Evolutionary conservation across 2,329 filamentous ascomycete genomes (phyloP).

Genomic region (Xylaria hypoxylon): DNA sequence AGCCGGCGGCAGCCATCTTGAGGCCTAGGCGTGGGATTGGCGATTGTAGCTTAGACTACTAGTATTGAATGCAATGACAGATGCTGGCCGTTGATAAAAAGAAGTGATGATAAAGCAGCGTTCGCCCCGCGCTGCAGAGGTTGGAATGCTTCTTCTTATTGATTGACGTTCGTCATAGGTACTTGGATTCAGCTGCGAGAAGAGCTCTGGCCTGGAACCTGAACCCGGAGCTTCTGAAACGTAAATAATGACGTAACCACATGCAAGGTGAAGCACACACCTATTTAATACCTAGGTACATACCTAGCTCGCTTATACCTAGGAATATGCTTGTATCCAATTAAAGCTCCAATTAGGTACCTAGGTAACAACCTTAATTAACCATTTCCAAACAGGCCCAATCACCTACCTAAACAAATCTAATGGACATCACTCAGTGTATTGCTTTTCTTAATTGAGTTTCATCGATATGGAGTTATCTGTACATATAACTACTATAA

Average conservation of each 20-base stretch:
- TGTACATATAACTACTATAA: no score
- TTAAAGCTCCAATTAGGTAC: not conserved
- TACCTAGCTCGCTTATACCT: not conserved
- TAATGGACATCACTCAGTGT: no score
- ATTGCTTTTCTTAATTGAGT: not conserved
- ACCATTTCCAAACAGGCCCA: no score
- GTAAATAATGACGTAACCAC: constrained; percentile 30
- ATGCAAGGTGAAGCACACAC: not conserved
- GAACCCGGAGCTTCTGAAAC: constrained; percentile 20
- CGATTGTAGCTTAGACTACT: constrained; percentile 4
- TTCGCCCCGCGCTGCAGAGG: constrained; percentile 29
- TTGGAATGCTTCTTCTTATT: constrained; percentile 37
- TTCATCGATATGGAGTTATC: no score
- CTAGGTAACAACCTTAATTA: no score
- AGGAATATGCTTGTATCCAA: not conserved
- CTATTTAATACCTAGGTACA: no score
- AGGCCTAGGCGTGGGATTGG: not conserved
- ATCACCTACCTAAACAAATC: no score
- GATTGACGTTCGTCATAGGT: constrained; percentile 12
- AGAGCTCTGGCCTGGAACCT: not conserved
- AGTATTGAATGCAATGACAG: not conserved
- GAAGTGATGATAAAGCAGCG: constrained; percentile 19
- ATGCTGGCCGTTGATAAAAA: constrained; percentile 13
- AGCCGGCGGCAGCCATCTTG: constrained; percentile 57
- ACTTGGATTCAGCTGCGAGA: constrained; percentile 5